Base-by-base conservation (phyloP, 345 rosid genomes). In the Raphanus sativus region DNA sequence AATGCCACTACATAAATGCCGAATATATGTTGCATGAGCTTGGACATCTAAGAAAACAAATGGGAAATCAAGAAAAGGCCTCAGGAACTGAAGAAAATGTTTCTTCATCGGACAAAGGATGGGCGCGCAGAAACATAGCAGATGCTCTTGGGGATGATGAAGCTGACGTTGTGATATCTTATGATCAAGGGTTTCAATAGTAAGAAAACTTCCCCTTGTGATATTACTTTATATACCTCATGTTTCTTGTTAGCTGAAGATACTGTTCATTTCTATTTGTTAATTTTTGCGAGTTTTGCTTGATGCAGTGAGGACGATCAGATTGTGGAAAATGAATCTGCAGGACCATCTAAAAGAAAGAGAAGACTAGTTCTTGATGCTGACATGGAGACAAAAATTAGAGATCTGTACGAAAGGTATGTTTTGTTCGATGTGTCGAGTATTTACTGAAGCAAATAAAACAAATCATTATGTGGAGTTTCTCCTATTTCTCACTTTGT, bases 81-180 rank as follows among this genome's bases (percentile, higher is more conserved):
- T 70, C 74, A 10, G 87, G 69, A 42, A 63, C 83, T 76, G 89
- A 86, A 79, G 95, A 85, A 76, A 64, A 55, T 66, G 83, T 77
- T 50, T 61, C 85, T 26, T 67, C 83, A 32, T 73, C 82, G 28
- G 77, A 84, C n/a, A 83, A 64, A 54, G 92, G 81, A 83, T 86
- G 92, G 94, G 64, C 65, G 63, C 86, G 67, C 45, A 87, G 91
- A 84, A 95, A 86, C 89, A 56, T 95, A 82, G 97, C 97, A 61
- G 98, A 95, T 85, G 97, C 99, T 40, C 82, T 95, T 81, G 99
- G 99, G 63, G 99, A 95, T 54, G 99, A 95, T 80, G 99, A 95
- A 83, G 97, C 94, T 80, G 98, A 94, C 86, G 97, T 92, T 62
- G 85, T 87, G 73, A 83, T 92, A 77, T 70, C 91, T 69, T 90